Base-by-base conservation (phyloP, 306 rosid genomes). In the Cicer judaicum region DNA sequence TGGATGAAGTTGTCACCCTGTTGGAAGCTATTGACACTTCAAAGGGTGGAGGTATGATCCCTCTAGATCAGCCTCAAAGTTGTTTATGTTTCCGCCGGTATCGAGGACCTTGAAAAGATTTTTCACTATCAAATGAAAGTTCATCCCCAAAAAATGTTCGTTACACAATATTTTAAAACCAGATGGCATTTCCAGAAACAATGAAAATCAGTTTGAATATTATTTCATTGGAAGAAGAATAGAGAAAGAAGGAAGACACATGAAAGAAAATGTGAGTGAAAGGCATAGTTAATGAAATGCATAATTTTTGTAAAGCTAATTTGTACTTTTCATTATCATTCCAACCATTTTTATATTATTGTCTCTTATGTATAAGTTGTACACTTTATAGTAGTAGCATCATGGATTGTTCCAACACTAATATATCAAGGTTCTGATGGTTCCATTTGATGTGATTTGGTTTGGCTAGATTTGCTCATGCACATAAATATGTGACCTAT, bases 41-140 rank as follows among this genome's bases (percentile, higher is more conserved):
- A 7, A 94, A 90, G 82, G 98, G 98, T 19, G 98, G 98, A 76
- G 98, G 98, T 21, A 94, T 94, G 98, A 92, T 94, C 82, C 98
- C 98, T 64, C 48, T 9, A 63, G 98, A 91, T 81, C 95, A 94
- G 74, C 82, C 88, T 15, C 96, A 94, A 78, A 86, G 98, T 66
- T 94, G 98, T 83, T 66, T 89, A 14, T 94, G 98, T 81, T 91
- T 94, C 88, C 87, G 91, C 73, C 83, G 87, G 79, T 73, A 88
- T 70, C 82, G 97, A 75, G 98, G 98, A 68, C 98, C 98, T 52
- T 94, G 86, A 93, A 78, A 78, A 72, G 57, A 68, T 75, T 82
- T 49, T 63, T 72, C 72, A 67, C 76, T 41, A 57, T 46, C 53
- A 66, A 76, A 70, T 75, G 44, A 77, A 68, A 29, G 36, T 79